Percentiles rank a stretch among this genome's conserved stretches.
Conservation (phyloP, 2,329 filamentous ascomycete genomes). For the Penicillium sp. region DNA sequence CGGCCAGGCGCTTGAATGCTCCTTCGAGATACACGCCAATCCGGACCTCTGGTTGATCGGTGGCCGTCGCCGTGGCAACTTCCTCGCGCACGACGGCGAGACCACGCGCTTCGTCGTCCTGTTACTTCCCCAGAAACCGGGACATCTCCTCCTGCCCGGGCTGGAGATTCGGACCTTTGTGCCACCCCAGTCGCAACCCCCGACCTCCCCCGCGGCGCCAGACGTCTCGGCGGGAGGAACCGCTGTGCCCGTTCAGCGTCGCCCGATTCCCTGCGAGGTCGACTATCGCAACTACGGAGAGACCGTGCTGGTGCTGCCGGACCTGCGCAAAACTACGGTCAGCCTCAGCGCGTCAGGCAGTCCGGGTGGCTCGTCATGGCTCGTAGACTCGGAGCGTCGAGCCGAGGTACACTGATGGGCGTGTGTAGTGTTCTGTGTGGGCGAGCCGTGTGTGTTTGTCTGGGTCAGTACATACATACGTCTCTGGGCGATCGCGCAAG, state of each 20-base stretch:
- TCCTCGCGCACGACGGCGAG: slow-evolving; percentile 53
- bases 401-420: slow-evolving; percentile 16
- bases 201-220: slow-evolving; percentile 18
- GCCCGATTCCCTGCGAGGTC: slow-evolving; percentile 64
- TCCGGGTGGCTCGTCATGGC: slow-evolving; percentile 58
- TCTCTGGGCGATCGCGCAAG: no score
- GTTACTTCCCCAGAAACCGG: slow-evolving; percentile 75
- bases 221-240: slow-evolving; percentile 12
- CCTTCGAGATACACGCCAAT: slow-evolving; percentile 74
- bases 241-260: slow-evolving; percentile 27
- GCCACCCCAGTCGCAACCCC: slow-evolving; percentile 29
- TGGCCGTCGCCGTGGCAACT: slow-evolving; percentile 74
- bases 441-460: not conserved
- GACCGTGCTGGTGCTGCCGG: slow-evolving; percentile 69
- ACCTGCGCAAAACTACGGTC: slow-evolving; percentile 69
- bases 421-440: not conserved
- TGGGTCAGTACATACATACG: no score
- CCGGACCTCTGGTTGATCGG: slow-evolving; percentile 80
- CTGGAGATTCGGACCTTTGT: slow-evolving; percentile 71
- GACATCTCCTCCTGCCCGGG: slow-evolving; percentile 71
- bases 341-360: slow-evolving; percentile 66
- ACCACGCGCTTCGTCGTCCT: slow-evolving; percentile 61
- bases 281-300: slow-evolving; percentile 77
- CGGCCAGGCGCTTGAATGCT: slow-evolving; percentile 64
- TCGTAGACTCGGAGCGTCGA: slow-evolving; percentile 60